Evolutionary conservation across 148 eudicot genomes (phyloP), one percentile per base, ranked within the genome.

Genomic region (Polygonum maritimum): DNA sequence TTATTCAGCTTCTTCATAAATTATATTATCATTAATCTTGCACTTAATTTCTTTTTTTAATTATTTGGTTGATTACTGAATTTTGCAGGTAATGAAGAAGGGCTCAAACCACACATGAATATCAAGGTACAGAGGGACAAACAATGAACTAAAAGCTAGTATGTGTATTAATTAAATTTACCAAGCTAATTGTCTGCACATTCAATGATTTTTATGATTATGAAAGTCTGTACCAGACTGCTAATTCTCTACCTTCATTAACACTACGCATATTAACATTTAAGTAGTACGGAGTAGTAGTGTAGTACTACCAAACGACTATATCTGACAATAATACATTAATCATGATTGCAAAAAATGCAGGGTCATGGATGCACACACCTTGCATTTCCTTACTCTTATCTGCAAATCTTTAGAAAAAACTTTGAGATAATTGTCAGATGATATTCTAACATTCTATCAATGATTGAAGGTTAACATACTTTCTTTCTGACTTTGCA

Each of bases 1-100:
- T 67, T 60, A 22, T 60, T 60, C 38, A 60, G 15, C 39, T 26
- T 60, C 31, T 60, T 38, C 71, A 67, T 67, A 14, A 7, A 3
- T 65, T 35, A 12, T 35, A 8, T 58, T 58, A 58, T 51, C 19
- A 35, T 12, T 49, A 12, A 49, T 4, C 54, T 15, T 14, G 38
- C 2, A 16, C 69, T 62, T 4, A 15, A 18, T 2, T 11, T 31
- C 5, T 62, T 62, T 11, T 26, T 26, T 31, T 1, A 31, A 33
- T 63, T 31, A 35, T 12, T 33, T 65, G 40, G 13, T 3, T 36
- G 6, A 35, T 36, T 67, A 15, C 71, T 67, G 71, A 67, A 35
- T 38, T 67, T 22, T 74, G 54, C 77, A 83, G 86, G 78, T 5
- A 83, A 83, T 76, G 86, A 80, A 73, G 83, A 78, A 67, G 86